Percentiles rank a stretch among this genome's conserved stretches.
phyloP scores from a whole-genome alignment of 345 rosid species.

The Salix viminalis region DNA sequence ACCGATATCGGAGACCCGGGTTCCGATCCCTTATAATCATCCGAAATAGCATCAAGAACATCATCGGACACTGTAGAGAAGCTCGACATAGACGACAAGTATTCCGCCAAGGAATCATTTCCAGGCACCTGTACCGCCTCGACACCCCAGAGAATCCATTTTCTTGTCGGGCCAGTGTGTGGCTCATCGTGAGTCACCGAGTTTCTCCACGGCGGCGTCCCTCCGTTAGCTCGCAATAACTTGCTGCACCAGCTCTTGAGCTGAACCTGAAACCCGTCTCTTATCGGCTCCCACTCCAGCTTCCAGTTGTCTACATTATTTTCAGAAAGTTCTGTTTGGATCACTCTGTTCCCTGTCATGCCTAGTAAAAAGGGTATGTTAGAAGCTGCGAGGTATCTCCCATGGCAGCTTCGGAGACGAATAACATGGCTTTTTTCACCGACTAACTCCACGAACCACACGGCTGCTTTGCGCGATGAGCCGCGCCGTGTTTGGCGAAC shows the following conservation, averaged over 20 bases:
- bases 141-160: conserved; percentile 86
- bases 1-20: conserved; percentile 40
- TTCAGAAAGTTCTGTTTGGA: conserved; percentile 38
- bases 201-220: conserved; percentile 91
- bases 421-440: conserved; percentile 34
- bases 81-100: conserved; percentile 58
- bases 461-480: conserved; percentile 45
- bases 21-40: conserved; percentile 29
- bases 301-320: background rate
- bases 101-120: conserved; percentile 43
- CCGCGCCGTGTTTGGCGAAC: conserved; percentile 74
- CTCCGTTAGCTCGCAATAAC: conserved; percentile 75
- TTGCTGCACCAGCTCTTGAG: conserved; percentile 67
- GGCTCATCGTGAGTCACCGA: conserved; percentile 85
- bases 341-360: conserved; percentile 71
- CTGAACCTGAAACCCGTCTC: conserved; percentile 67
- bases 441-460: conserved; percentile 71
- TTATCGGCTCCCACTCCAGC: conserved; percentile 30
- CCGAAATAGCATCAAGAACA: conserved; percentile 33
- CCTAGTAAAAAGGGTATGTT: conserved; percentile 73
- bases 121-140: conserved; percentile 32
- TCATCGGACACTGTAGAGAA: conserved; percentile 39
- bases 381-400: conserved; percentile 71
- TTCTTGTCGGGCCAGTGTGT: conserved; percentile 43
- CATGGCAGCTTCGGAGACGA: conserved; percentile 55